These are phyloP conservation scores for Fusarium sp. DNA, from an alignment of 2,329 filamentous ascomycete genomes.

Conservation along the genomic window DNA sequence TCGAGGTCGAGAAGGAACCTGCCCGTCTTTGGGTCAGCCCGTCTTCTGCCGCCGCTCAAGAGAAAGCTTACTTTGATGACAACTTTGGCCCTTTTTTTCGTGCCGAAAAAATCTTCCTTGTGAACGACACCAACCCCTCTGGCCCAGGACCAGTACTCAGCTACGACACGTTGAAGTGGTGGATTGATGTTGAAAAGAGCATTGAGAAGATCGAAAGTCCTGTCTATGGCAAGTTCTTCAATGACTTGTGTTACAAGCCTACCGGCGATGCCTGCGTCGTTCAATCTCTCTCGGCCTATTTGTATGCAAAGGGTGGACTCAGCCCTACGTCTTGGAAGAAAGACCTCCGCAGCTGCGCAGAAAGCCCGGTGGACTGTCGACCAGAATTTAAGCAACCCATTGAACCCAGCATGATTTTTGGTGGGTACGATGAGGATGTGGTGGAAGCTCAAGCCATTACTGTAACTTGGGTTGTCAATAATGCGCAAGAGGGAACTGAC, in stretches of 20 bases:
- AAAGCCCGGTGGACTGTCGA: conserved; percentile 83
- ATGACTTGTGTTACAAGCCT: conserved; percentile 94
- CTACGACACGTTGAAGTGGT: conserved; percentile 91
- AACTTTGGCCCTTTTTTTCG: conserved; percentile 97
- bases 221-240: conserved; percentile 72
- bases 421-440: conserved; percentile 76
- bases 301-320: conserved; percentile 65
- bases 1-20: conserved; percentile 89
- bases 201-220: conserved; percentile 77
- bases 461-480: conserved; percentile 94
- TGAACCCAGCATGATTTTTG: conserved; percentile 84
- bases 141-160: conserved; percentile 80
- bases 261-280: conserved; percentile 89
- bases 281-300: conserved; percentile 92
- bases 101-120: conserved; percentile 90
- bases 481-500: conserved; percentile 76
- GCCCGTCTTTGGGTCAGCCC: conserved; percentile 97
- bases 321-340: conserved; percentile 70
- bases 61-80: conserved; percentile 92
- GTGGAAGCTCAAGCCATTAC: conserved; percentile 82
- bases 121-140: conserved; percentile 78
- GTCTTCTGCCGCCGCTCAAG: conserved; percentile 85
- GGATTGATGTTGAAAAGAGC: conserved; percentile 87
- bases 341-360: conserved; percentile 75
- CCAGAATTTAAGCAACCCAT: conserved; percentile 91